A percentile compares a stretch with the other conserved stretches of the same genome.
Conservation (phyloP, 2,329 filamentous ascomycete species). For the Epichloe festucae region DNA sequence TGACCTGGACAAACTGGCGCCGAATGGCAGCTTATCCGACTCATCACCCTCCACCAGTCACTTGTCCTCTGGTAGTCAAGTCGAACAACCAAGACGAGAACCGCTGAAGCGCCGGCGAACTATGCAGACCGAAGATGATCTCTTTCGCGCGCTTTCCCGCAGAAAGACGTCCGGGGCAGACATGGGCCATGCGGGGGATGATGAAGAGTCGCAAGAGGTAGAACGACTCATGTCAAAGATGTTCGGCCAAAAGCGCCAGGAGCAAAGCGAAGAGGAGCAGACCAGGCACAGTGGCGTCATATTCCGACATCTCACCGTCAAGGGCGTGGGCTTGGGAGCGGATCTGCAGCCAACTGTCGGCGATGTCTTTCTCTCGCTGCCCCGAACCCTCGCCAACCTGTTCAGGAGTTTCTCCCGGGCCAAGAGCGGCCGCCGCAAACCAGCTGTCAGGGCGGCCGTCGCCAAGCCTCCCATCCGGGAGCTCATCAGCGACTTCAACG, state of each 20-base stretch:
- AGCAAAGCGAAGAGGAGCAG: slow-evolving; percentile 55
- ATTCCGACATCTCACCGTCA: slow-evolving; percentile 58
- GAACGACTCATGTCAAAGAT: slow-evolving; percentile 54
- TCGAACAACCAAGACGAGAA: slow-evolving; percentile 1
- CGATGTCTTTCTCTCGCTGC: slow-evolving; percentile 47
- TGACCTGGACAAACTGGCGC: background rate
- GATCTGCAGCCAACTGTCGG: slow-evolving; percentile 41
- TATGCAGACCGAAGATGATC: slow-evolving; percentile 33
- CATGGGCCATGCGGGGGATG: slow-evolving; percentile 21
- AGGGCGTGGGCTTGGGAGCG: slow-evolving; percentile 54
- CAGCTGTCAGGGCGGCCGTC: slow-evolving; percentile 34
- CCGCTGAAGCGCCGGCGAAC: slow-evolving; percentile 14
- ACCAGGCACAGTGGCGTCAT: slow-evolving; percentile 56
- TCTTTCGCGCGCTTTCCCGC: slow-evolving; percentile 35
- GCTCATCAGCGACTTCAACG: slow-evolving; percentile 51
- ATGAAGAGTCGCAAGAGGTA: slow-evolving; percentile 36
- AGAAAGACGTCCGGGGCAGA: slow-evolving; percentile 28
- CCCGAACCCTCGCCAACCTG: slow-evolving; percentile 28
- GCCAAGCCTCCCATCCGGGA: slow-evolving; percentile 47
- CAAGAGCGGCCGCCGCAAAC: no score
- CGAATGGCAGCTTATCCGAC: background rate
- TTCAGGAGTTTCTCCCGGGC: slow-evolving; percentile 25
- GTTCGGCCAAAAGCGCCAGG: slow-evolving; percentile 53
- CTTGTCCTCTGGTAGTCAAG: background rate
- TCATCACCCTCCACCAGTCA: background rate